phyloP scores from a whole-genome alignment of 2,329 filamentous ascomycete species.

The Hyphodiscus sp. region DNA sequence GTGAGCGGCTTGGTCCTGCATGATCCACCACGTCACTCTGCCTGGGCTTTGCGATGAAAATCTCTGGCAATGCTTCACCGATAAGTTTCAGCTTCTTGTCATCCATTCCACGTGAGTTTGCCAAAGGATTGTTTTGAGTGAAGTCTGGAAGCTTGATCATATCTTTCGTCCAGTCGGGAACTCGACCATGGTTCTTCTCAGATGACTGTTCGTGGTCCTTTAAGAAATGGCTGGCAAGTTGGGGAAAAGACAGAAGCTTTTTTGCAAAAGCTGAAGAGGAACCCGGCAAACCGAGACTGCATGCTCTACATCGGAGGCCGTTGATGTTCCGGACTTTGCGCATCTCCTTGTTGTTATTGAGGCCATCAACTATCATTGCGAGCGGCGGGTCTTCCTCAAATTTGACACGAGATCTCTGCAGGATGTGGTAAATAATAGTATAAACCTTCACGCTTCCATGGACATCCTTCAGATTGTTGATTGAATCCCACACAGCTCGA shows the following conservation, averaged over 20 bases:
- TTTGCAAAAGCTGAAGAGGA: constrained; percentile 26
- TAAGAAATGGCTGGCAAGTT: constrained; percentile 54
- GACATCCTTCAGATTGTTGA: constrained; percentile 53
- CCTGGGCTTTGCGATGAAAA: constrained; percentile 24
- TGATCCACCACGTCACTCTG: background rate
- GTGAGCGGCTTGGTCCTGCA: constrained; percentile 3
- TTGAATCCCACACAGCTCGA: constrained; percentile 56
- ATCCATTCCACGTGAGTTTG: constrained; percentile 49
- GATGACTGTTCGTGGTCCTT: constrained; percentile 27
- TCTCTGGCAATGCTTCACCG: constrained; percentile 42
- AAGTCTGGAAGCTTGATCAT: constrained; percentile 55
- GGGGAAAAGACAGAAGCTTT: constrained; percentile 48
- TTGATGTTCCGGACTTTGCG: constrained; percentile 48
- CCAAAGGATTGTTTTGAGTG: constrained; percentile 40
- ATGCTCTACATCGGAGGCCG: constrained; percentile 49
- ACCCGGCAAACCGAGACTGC: constrained; percentile 33
- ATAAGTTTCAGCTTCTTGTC: constrained; percentile 47
- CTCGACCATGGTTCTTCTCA: constrained; percentile 25
- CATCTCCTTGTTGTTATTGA: constrained; percentile 52
- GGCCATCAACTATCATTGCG: constrained; percentile 50
- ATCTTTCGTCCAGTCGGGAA: constrained; percentile 49
- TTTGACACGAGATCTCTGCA: constrained; percentile 48
- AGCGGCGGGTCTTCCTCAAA: constrained; percentile 53
- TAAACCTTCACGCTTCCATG: constrained; percentile 56
- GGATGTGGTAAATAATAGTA: constrained; percentile 57